phyloP scores from a whole-genome alignment of 371 early-diverging fungal species.

The Homolaphlyctis polyrhiza region DNA sequence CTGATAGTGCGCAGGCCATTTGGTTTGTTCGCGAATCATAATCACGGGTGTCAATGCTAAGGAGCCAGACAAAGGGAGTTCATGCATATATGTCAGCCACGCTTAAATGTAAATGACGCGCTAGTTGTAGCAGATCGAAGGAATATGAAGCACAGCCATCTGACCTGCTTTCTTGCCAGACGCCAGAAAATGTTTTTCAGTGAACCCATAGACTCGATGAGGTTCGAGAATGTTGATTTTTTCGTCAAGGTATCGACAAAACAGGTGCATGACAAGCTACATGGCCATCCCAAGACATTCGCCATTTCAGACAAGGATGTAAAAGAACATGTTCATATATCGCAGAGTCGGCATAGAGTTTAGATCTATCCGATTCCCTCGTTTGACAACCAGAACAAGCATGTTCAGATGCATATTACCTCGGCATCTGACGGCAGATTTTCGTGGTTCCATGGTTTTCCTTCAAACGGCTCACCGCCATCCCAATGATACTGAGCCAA shows the following conservation, averaged over 20 bases:
- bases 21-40: slow-evolving; percentile 21
- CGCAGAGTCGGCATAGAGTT: too few species aligned
- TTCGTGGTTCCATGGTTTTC: slow-evolving; percentile 16
- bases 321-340: too few species aligned
- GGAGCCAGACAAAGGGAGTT: background rate
- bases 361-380: too few species aligned
- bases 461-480: slow-evolving; percentile 14
- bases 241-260: slow-evolving; percentile 32
- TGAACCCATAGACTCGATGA: slow-evolving; percentile 3
- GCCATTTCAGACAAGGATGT: background rate
- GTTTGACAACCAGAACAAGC: too few species aligned
- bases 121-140: too few species aligned
- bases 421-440: slow-evolving; percentile 20
- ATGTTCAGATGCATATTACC: slow-evolving; percentile 2
- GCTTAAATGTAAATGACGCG: too few species aligned
- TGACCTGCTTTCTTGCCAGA: slow-evolving; percentile 13
- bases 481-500: slow-evolving; percentile 32
- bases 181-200: slow-evolving; percentile 16
- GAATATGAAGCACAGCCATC: background rate
- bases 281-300: background rate
- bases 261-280: slow-evolving; percentile 31
- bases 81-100: background rate
- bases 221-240: slow-evolving; percentile 15
- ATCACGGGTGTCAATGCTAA: slow-evolving; percentile 3
- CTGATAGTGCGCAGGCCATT: slow-evolving; percentile 26